A percentile compares a stretch with the other conserved stretches of the same genome.
Evolutionary conservation across 352 stramenopile genomes (phyloP).

Genomic region (Pythium guiyangense): DNA sequence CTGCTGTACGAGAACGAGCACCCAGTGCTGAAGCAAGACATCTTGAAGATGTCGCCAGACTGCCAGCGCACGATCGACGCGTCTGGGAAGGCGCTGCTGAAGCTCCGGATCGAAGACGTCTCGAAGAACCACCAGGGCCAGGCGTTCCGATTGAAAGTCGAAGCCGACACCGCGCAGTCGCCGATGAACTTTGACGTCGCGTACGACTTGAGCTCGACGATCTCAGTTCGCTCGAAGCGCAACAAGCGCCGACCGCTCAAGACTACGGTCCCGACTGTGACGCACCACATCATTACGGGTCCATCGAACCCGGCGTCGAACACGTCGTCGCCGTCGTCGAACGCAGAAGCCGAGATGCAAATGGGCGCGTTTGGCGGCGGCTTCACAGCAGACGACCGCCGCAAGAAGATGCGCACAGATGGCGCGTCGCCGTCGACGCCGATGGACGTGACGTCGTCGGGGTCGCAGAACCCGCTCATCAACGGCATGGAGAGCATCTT

Average conservation of each 20-base stretch:
- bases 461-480: constrained; percentile 37
- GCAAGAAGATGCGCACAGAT: constrained; percentile 60
- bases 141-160: constrained; percentile 90
- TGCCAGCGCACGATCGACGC: constrained; percentile 85
- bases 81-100: constrained; percentile 77
- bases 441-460: constrained; percentile 17
- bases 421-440: constrained; percentile 11
- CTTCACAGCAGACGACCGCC: constrained; percentile 58
- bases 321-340: constrained; percentile 65
- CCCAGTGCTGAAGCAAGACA: constrained; percentile 93
- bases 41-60: constrained; percentile 88
- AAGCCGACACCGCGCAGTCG: constrained; percentile 85
- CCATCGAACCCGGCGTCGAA: constrained; percentile 59
- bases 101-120: constrained; percentile 94
- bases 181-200: constrained; percentile 89
- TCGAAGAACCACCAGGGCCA: constrained; percentile 97
- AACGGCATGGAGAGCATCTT: constrained; percentile 73
- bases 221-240: constrained; percentile 93
- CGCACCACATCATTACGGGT: constrained; percentile 71
- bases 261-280: constrained; percentile 35
- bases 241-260: constrained; percentile 86
- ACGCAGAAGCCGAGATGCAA: constrained; percentile 57
- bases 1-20: constrained; percentile 88
- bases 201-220: constrained; percentile 86
- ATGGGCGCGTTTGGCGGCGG: constrained; percentile 36